Evolutionary conservation across 495 filamentous ascomycete genomes (phyloP), one percentile per base, ranked within the genome.

Genomic region (Cenococcum geophilum): DNA sequence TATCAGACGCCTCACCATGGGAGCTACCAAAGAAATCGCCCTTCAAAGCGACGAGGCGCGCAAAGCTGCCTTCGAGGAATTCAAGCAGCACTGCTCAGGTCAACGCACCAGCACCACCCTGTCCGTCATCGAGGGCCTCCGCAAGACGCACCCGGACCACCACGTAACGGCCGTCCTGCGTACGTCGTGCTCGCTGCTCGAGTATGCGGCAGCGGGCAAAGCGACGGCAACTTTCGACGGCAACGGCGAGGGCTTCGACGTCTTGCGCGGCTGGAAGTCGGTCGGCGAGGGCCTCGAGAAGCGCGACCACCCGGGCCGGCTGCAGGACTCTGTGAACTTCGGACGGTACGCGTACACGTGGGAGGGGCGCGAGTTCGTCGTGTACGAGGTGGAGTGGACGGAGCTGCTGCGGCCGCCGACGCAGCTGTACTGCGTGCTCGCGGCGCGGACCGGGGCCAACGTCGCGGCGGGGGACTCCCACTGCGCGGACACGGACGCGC

Each of bases 141-240:
- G 64, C 11, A 36, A 66, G 5, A 32, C 50, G 18, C 64, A 74
- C 55, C 70, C 68, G 1, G 53, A 58, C 11, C 45, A 63, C 58
- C 66, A 71, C 47, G 63, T 73, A 48, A 72, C 69, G 32, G 49
- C 56, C 34, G 67, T 63, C 21, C 43, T 18, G 3, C 40, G 61
- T 16, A 6, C 25, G 14, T 48, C 18, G 4, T 61, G 43, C 49
- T 65, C 70, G n/a, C 67, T 75, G 11, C 48, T 70, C 25, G 65
- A 62, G 18, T 73, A 50, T 40, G 69, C 71, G 11, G 48, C 35
- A 10, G 71, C 71, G 18, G 71, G 68, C 5, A 64, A 71, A 49
- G 73, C 73, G 0, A 63, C 51, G 0, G 55, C 62, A 1, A 59
- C 9, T 0, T 54, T 63, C 35, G 55, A 55, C 18, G 14, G 55